phyloP scores from a whole-genome alignment of 2,329 filamentous ascomycete species.

The Plenodomus biglobosus region DNA sequence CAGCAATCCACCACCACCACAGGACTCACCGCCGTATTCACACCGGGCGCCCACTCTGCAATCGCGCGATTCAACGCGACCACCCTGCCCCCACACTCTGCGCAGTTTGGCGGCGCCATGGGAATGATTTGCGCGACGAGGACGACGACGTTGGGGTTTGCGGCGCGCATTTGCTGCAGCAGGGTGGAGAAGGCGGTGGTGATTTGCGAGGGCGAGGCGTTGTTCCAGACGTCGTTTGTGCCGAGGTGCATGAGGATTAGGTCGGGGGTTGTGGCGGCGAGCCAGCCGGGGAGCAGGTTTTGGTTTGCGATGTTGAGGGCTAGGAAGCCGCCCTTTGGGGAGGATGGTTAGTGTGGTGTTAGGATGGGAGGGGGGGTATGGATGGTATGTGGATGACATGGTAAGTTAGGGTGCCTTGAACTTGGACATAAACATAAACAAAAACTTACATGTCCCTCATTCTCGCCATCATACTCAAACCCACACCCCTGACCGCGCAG shows the following conservation, averaged over 20 bases:
- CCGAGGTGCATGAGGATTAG: conserved; percentile 49
- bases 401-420: no score
- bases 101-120: conserved; percentile 12
- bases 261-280: conserved; percentile 42
- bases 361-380: no score
- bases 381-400: no score
- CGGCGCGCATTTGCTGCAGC: conserved; percentile 46
- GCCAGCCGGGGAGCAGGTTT: conserved; percentile 42
- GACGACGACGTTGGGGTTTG: conserved; percentile 44
- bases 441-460: conserved; percentile 44
- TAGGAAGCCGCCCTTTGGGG: conserved; percentile 14
- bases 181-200: conserved; percentile 40
- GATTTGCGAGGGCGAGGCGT: conserved; percentile 30
- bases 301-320: conserved; percentile 44
- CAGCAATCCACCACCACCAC: conserved; percentile 24
- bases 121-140: conserved; percentile 28
- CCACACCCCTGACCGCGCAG: conserved; percentile 42
- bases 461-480: conserved; percentile 46
- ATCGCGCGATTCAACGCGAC: conserved; percentile 24
- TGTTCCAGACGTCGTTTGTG: conserved; percentile 46
- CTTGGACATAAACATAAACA: conserved; percentile 9
- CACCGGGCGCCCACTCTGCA: conserved; percentile 14
- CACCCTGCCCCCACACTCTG: conserved; percentile 8
- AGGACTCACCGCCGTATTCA: conserved; percentile 7
- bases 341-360: no score